Evolutionary conservation across 306 rosid species (phyloP).

Genomic region (Prunus armeniaca): DNA sequence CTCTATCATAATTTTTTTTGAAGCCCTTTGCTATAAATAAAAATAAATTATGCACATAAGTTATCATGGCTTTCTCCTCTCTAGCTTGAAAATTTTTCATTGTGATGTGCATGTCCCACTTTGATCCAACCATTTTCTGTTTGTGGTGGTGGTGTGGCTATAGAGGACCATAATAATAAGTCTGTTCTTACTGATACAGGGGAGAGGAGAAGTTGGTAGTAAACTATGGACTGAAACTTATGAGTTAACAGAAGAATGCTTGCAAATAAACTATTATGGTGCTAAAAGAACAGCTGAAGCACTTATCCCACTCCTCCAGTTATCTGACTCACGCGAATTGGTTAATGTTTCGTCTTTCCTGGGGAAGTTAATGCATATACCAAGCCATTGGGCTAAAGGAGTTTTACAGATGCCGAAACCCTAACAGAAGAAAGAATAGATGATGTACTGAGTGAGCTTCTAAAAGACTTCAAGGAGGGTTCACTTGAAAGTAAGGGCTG

Average conservation of each 20-base stretch:
- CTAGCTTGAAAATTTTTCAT: too few species aligned
- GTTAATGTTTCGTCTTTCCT: conserved; percentile 37
- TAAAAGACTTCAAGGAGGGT: conserved; percentile 35
- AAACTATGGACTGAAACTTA: conserved; percentile 24
- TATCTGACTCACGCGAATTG: conserved; percentile 49
- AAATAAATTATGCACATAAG: too few species aligned
- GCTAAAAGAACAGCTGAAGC: conserved; percentile 31
- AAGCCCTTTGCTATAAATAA: too few species aligned
- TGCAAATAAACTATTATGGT: conserved; percentile 53
- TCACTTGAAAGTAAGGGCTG: conserved; percentile 35
- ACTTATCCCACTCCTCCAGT: conserved; percentile 47
- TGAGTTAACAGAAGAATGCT: conserved; percentile 39
- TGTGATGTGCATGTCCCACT: background rate
- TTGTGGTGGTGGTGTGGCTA: background rate
- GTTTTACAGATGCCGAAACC: conserved; percentile 28
- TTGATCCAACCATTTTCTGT: background rate
- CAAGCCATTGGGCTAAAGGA: conserved; percentile 30
- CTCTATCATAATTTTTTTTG: too few species aligned
- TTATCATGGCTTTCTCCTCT: too few species aligned
- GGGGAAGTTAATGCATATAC: conserved; percentile 33
- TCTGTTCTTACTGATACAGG: conserved; percentile 1
- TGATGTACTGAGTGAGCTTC: conserved; percentile 25
- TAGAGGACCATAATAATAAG: background rate
- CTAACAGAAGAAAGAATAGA: conserved; percentile 39
- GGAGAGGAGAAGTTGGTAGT: background rate